phyloP scores from a whole-genome alignment of 2,329 filamentous ascomycete species.

The Fusarium poae region DNA sequence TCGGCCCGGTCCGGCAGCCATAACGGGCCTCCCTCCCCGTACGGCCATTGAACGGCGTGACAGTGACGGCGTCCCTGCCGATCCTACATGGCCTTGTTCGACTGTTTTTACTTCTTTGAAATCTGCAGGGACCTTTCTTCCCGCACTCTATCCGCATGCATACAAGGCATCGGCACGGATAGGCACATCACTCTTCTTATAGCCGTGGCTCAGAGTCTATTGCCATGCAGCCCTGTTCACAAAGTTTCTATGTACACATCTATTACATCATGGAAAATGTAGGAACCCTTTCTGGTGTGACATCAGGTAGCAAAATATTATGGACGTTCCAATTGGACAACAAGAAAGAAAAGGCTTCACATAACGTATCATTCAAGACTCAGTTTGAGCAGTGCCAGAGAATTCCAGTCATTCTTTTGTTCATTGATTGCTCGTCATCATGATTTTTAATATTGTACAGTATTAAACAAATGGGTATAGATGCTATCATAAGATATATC shows the following conservation, averaged over 20 bases:
- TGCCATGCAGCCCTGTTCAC: constrained; percentile 1
- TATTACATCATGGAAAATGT: constrained; percentile 15
- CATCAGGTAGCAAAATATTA: not conserved
- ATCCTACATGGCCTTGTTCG: constrained; percentile 20
- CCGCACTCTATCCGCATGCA: constrained; percentile 14
- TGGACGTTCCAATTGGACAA: not conserved
- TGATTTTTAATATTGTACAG: constrained; percentile 21
- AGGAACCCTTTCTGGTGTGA: not conserved
- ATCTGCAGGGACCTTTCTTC: constrained; percentile 36
- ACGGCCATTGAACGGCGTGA: constrained; percentile 10
- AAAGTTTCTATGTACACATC: not conserved
- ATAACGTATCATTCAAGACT: not conserved
- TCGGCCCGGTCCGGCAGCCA: constrained; percentile 48
- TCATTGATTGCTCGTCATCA: constrained; percentile 10
- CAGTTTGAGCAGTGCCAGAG: not conserved
- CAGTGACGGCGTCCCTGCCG: constrained; percentile 28
- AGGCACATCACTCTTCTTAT: constrained; percentile 12
- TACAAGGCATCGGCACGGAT: constrained; percentile 8
- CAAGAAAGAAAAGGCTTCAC: not conserved
- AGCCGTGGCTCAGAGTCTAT: not conserved
- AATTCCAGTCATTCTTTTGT: not conserved
- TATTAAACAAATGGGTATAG: constrained; percentile 44
- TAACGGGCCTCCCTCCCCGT: constrained; percentile 27
- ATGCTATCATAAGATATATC: constrained; percentile 38
- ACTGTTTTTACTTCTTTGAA: constrained; percentile 25